These are phyloP conservation scores for Pulicaria dysenterica DNA, from an alignment of 129 eudicot species.

Conservation along the genomic window DNA sequence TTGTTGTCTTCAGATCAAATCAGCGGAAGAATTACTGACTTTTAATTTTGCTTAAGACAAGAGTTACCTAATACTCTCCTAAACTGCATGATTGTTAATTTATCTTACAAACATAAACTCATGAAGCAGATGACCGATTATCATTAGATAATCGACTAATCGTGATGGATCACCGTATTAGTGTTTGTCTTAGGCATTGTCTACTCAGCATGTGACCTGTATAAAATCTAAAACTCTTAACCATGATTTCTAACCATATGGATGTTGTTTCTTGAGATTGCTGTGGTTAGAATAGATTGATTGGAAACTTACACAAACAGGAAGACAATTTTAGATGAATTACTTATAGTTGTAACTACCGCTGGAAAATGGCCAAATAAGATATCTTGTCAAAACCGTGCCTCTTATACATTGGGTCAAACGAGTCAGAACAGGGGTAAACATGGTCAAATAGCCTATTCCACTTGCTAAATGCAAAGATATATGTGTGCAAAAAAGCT, in stretches of 20 bases:
- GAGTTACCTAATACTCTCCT: conserved; percentile 12
- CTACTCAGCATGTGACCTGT: neutral
- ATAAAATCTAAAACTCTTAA: neutral
- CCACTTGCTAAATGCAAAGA: neutral
- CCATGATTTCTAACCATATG: conserved; percentile 15
- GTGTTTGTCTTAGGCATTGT: conserved; percentile 13
- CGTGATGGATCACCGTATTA: conserved; percentile 7
- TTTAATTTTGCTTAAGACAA: neutral
- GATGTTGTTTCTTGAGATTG: neutral
- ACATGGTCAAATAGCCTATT: neutral
- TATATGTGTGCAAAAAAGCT: neutral
- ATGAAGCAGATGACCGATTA: conserved; percentile 13
- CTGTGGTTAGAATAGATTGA: neutral
- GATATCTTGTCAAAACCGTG: neutral
- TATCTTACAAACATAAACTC: conserved; percentile 25
- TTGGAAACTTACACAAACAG: conserved; percentile 8
- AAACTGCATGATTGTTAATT: conserved; percentile 5
- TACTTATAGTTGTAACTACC: conserved; percentile 12
- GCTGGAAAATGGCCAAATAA: neutral
- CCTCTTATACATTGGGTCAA: neutral
- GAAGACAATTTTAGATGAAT: neutral
- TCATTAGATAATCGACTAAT: conserved; percentile 18
- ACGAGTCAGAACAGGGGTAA: neutral
- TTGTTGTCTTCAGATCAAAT: conserved; percentile 3
- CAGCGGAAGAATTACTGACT: neutral